phyloP scores from a whole-genome alignment of 2,329 filamentous ascomycete genomes.

The Phoma herbarum region DNA sequence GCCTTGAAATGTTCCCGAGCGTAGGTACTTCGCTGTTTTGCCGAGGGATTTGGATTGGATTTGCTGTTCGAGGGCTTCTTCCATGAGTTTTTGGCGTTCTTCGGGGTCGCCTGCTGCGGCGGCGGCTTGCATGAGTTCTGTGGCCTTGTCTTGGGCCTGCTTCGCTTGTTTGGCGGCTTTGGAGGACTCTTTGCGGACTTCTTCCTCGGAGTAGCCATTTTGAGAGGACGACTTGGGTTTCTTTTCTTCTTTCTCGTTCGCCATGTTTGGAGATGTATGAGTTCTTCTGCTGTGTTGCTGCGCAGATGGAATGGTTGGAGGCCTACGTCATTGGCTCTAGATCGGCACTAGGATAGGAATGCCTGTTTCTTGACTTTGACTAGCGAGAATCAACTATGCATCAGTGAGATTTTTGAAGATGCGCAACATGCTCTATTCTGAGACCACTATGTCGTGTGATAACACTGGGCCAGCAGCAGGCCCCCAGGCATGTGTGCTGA shows the following conservation, averaged over 20 bases:
- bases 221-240: not conserved
- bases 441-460: not conserved
- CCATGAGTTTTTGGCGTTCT: conserved; percentile 33
- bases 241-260: not conserved
- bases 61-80: conserved; percentile 32
- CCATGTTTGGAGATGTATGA: conserved; percentile 8
- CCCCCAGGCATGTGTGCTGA: no score
- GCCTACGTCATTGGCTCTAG: conserved; percentile 15
- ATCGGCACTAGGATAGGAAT: conserved; percentile 3
- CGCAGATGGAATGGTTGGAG: not conserved
- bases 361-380: conserved; percentile 2
- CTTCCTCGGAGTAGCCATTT: conserved; percentile 28
- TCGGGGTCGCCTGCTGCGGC: conserved; percentile 29
- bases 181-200: conserved; percentile 31
- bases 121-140: conserved; percentile 32
- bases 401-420: not conserved
- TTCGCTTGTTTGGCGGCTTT: conserved; percentile 31
- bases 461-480: no score
- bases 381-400: not conserved
- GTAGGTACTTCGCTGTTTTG: conserved; percentile 38
- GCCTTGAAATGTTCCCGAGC: conserved; percentile 36
- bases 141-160: conserved; percentile 30
- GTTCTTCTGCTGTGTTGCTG: not conserved
- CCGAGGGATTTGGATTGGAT: conserved; percentile 37
- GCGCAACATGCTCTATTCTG: not conserved